A percentile compares a stretch with the other conserved stretches of the same genome.
Conservation (phyloP, 2,329 filamentous ascomycete genomes). For the Penicillium sp. region DNA sequence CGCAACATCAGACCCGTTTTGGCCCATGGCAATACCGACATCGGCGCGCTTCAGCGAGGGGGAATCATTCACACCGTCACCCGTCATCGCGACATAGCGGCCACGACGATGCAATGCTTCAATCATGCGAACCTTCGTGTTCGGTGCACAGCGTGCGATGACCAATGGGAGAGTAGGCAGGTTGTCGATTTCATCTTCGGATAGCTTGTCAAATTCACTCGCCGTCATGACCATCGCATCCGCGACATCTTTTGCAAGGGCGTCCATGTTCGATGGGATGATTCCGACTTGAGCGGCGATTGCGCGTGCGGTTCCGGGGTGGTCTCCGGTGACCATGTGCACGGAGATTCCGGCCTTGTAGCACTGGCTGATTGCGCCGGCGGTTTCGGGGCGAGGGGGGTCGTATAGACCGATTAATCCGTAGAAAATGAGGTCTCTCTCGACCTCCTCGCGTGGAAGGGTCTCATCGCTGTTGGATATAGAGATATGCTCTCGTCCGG, state of each 20-base stretch:
- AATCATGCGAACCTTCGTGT: slow-evolving; percentile 83
- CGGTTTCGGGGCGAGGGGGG: slow-evolving; percentile 79
- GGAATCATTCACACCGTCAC: slow-evolving; percentile 85
- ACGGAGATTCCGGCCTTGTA: slow-evolving; percentile 74
- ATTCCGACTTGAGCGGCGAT: slow-evolving; percentile 80
- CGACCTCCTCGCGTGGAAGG: slow-evolving; percentile 59
- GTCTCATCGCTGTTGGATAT: slow-evolving; percentile 15
- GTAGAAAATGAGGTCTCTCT: slow-evolving; percentile 69
- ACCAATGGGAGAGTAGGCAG: slow-evolving; percentile 58
- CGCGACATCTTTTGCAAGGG: slow-evolving; percentile 64
- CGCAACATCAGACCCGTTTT: slow-evolving; percentile 78
- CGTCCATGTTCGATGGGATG: slow-evolving; percentile 63
- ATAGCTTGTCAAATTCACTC: slow-evolving; percentile 74
- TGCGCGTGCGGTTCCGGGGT: slow-evolving; percentile 74
- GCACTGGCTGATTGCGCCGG: slow-evolving; percentile 68
- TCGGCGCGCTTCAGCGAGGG: slow-evolving; percentile 79
- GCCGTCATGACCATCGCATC: slow-evolving; percentile 72
- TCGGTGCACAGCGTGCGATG: slow-evolving; percentile 60
- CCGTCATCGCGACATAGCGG: slow-evolving; percentile 82
- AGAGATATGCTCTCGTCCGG: slow-evolving; percentile 41
- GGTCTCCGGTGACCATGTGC: slow-evolving; percentile 83
- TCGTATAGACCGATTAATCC: slow-evolving; percentile 88
- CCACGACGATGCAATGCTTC: slow-evolving; percentile 60
- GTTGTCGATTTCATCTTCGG: slow-evolving; percentile 69
- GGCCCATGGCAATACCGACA: slow-evolving; percentile 85